A percentile compares a stretch with the other conserved stretches of the same genome.
phyloP scores from a whole-genome alignment of 2,329 filamentous ascomycete genomes.

The Xylaria multiplex region DNA sequence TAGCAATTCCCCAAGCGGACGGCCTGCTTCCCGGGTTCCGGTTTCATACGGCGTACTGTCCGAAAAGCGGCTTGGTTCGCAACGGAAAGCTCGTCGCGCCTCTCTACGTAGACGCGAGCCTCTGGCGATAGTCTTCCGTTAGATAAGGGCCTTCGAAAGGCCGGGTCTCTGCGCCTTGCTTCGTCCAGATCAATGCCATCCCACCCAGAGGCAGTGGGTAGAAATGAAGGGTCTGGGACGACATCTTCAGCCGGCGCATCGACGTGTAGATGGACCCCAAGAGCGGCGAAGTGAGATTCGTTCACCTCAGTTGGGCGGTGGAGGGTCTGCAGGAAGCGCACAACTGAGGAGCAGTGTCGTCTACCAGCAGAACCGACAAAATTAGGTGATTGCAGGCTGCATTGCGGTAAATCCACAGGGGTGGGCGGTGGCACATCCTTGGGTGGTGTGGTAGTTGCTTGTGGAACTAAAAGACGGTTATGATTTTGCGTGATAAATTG shows the following conservation, averaged over 20 bases:
- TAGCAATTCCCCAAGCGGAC: conserved; percentile 70
- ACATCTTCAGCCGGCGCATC: conserved; percentile 61
- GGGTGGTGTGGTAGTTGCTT: conserved; percentile 48
- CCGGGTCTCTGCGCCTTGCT: conserved; percentile 59
- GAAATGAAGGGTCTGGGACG: conserved; percentile 62
- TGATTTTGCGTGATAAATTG: conserved; percentile 36
- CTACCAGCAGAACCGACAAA: conserved; percentile 26
- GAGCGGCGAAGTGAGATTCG: conserved; percentile 63
- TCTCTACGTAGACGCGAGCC: conserved; percentile 67
- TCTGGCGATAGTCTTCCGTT: conserved; percentile 67
- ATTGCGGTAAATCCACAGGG: conserved; percentile 62
- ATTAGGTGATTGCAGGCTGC: conserved; percentile 48
- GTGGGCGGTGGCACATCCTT: conserved; percentile 67
- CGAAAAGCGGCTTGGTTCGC: conserved; percentile 69
- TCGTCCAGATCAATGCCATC: conserved; percentile 60
- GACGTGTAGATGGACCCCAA: conserved; percentile 65
- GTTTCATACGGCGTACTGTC: conserved; percentile 67
- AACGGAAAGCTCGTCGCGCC: conserved; percentile 65
- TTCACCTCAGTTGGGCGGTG: conserved; percentile 62
- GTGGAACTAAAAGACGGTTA: conserved; percentile 43
- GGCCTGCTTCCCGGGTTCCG: conserved; percentile 62
- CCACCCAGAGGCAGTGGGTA: conserved; percentile 66
- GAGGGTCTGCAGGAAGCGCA: conserved; percentile 63
- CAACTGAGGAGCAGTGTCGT: conserved; percentile 53
- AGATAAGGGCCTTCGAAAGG: conserved; percentile 60